Evolutionary conservation across 192 early-diverging fungal species (phyloP), one percentile per base, ranked within the genome.

Genomic region (Coemansia sp.): DNA sequence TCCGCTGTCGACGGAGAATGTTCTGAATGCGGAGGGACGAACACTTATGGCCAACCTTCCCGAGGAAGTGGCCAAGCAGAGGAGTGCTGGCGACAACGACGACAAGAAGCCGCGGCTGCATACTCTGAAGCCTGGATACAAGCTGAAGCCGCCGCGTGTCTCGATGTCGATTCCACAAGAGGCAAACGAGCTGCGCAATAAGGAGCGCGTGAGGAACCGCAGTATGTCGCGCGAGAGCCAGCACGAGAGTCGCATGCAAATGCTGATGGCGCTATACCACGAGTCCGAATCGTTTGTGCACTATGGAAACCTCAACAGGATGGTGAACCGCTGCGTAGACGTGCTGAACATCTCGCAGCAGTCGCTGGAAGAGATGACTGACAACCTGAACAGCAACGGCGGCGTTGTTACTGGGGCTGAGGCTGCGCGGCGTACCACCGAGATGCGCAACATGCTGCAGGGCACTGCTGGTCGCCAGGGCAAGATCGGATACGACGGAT

Each of bases 401-500:
- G 79, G 79, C 8, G 19, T 63, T 5, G 53, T 61, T 5, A 58
- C 70, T 11, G 17, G 53, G 5, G 19, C 62, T 20, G 74, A 76
- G 50, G 29, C 69, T 8, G 58, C 63, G 3, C 32, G 34, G n/a
- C 74, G 79, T 45, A 62, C 74, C 0, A 43, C 57, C 10, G 63
- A 81, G 59, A 65, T 81, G 43, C 65, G 67, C 55, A 71, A 81
- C 61, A 67, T 54, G 10, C 63, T 81, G 48, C 66, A 73, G 62
- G 79, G 79, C 38, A 73, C 79, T 20, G 63, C 70, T 0, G 79
- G 79, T 35, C 78, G 84, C 61, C 50, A 84, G 19, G 65, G 71
- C 42, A 84, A 91, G 59, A 89, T 87, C 66, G 76, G 77, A 50
- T 59, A 73, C 45, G 89, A 91, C 32, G 91, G 91, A 15, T 90